phyloP scores from a whole-genome alignment of 2,329 filamentous ascomycete species.

The Alternaria gansuensis region DNA sequence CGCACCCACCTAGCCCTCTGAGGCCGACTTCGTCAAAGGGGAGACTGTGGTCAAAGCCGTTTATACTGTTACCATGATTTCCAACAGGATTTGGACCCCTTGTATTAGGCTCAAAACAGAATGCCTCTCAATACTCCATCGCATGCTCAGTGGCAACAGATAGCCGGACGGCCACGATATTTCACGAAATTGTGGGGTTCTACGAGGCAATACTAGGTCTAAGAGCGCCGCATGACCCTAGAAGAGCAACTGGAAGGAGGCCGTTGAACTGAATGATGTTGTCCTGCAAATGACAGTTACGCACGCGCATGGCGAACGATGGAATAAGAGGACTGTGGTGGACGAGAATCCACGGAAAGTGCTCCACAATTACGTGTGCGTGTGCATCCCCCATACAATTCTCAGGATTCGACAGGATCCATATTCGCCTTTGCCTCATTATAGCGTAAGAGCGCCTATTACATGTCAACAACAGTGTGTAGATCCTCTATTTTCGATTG shows the following conservation, averaged over 20 bases:
- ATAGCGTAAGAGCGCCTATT: background rate
- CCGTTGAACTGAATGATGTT: background rate
- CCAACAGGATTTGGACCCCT: background rate
- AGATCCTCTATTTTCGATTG: background rate
- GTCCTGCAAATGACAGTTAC: slow-evolving; percentile 11
- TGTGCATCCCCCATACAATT: slow-evolving; percentile 7
- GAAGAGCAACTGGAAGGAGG: slow-evolving; percentile 19
- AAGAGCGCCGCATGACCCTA: slow-evolving; percentile 9
- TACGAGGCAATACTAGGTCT: background rate
- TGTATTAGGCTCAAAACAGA: slow-evolving; percentile 12
- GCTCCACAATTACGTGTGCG: slow-evolving; percentile 9
- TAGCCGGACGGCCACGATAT: slow-evolving; percentile 19
- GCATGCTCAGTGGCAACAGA: slow-evolving; percentile 11
- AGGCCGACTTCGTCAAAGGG: slow-evolving; percentile 27
- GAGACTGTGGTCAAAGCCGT: slow-evolving; percentile 46
- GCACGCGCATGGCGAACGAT: background rate
- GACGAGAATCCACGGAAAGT: slow-evolving; percentile 14
- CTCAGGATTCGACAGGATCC: background rate
- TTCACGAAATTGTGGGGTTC: slow-evolving; percentile 14
- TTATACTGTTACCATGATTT: slow-evolving; percentile 43
- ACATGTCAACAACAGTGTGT: background rate
- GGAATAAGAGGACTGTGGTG: slow-evolving; percentile 19
- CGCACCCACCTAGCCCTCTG: slow-evolving; percentile 30
- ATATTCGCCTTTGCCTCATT: background rate
- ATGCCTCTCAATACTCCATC: slow-evolving; percentile 19